A percentile compares a stretch with the other conserved stretches of the same genome.
Evolutionary conservation across 2,329 filamentous ascomycete genomes (phyloP).

Genomic region (Penicillium crustosum): DNA sequence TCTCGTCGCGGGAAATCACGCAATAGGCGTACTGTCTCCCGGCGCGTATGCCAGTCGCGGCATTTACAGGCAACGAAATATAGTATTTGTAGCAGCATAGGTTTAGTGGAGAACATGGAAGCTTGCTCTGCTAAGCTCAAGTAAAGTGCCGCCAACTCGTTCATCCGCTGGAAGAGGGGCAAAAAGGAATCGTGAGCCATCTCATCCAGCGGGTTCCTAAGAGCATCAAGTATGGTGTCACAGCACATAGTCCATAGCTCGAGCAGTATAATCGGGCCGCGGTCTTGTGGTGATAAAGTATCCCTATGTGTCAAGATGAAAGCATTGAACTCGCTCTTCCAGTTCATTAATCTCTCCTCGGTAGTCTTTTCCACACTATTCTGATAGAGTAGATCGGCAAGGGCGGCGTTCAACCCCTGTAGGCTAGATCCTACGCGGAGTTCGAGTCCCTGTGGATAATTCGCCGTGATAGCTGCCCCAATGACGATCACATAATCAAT

Average conservation of each 20-base stretch:
- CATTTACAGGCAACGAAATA: not conserved
- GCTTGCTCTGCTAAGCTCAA: not conserved
- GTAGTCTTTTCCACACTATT: not conserved
- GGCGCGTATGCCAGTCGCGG: conserved; percentile 2
- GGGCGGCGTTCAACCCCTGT: not conserved
- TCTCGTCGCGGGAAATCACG: not conserved
- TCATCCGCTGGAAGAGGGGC: not conserved
- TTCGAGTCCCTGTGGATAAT: not conserved
- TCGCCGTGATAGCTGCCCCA: not conserved
- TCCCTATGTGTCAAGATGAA: not conserved
- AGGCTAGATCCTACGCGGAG: not conserved
- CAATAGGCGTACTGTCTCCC: not conserved
- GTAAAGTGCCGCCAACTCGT: not conserved
- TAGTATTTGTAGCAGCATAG: not conserved
- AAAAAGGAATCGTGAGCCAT: not conserved
- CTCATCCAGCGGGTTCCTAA: not conserved
- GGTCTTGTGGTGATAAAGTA: not conserved
- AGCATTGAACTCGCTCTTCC: not conserved
- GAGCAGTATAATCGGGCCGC: not conserved
- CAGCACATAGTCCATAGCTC: not conserved
- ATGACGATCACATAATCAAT: not conserved
- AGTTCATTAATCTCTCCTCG: not conserved
- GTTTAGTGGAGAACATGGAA: not conserved
- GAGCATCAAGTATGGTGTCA: not conserved
- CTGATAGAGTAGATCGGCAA: not conserved